Evolutionary conservation across 2,329 filamentous ascomycete genomes (phyloP), one percentile per base, ranked within the genome.

Genomic region (Apiospora marii): DNA sequence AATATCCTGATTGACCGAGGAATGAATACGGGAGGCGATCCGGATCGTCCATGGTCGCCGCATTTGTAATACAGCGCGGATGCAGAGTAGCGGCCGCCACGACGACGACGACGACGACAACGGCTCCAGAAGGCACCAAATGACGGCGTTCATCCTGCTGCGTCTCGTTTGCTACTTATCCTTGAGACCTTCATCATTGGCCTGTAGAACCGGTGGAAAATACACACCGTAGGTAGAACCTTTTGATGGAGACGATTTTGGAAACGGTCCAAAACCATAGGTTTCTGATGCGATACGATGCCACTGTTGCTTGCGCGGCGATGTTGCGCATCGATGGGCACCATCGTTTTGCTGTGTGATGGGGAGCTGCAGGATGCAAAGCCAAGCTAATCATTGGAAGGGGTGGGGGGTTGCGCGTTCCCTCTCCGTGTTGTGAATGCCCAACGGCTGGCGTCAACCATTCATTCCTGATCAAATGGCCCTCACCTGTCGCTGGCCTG

Each of bases 281-380:
- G 22, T 30, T 30, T 30, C 27, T 41, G 37, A 41, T 10, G 37
- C 37, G 37, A 41, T 41, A 10, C 48, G 48, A 51, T n/a, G 24
- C 48, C 48, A 51, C 22, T 51, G n/a, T 30, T 53, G 27, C 53
- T 58, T 58, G 30, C 53, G 53, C 58, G 34, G 58, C 58, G 58
- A n/a, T 64, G 58, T 64, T 64, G 58, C 58, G 58, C 58, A 64
- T 41, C 58, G 19, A 64, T 34, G 34, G 58, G 58, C 58, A 22
- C 30, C 58, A 41, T 64, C 30, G 30, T 41, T 41, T 58, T 22
- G 34, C n/a, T 64, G 58, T 64, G 58, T 64, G 58, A 64, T 64
- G 58, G 58, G 53, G 58, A 64, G 34, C 19, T 64, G 58, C 58
- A 64, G 34, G 30, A 22, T n/a, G n/a, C 22, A 19, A 61, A 37